A percentile compares a stretch with the other conserved stretches of the same genome.
phyloP scores from a whole-genome alignment of 805 yeast species.

The Metschnikowia cerradonensis region DNA sequence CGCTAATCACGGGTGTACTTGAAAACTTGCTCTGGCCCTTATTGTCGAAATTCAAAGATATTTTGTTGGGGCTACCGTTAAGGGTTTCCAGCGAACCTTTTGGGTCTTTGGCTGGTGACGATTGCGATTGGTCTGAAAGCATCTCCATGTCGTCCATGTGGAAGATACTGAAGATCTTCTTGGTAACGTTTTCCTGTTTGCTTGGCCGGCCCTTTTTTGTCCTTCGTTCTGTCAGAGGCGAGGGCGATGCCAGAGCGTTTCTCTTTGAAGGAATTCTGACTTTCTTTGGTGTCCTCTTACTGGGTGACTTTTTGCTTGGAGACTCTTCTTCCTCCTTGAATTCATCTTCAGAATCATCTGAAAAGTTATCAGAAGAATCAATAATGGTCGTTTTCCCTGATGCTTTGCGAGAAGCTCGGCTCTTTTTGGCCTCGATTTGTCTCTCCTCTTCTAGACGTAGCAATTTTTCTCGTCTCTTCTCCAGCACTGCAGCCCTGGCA shows the following conservation, averaged over 20 bases:
- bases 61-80: background rate
- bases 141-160: constrained; percentile 29
- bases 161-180: constrained; percentile 32
- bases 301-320: background rate
- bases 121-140: constrained; percentile 16
- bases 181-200: constrained; percentile 13
- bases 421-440: background rate
- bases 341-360: background rate
- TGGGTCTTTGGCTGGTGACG: constrained; percentile 4
- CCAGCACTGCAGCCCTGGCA: constrained; percentile 6
- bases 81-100: background rate
- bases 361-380: background rate
- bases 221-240: constrained; percentile 4
- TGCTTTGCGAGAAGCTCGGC: background rate
- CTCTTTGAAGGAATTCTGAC: background rate
- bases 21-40: constrained; percentile 16
- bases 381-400: background rate
- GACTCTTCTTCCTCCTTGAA: background rate
- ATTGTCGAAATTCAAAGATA: constrained; percentile 17
- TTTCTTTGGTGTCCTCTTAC: background rate
- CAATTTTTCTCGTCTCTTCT: constrained; percentile 8
- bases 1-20: constrained; percentile 24
- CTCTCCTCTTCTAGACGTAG: constrained; percentile 8
- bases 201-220: constrained; percentile 16
- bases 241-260: background rate